Evolutionary conservation across 202 grass and related monocot genomes (phyloP).

Genomic region (Saccharum hybrid): DNA sequence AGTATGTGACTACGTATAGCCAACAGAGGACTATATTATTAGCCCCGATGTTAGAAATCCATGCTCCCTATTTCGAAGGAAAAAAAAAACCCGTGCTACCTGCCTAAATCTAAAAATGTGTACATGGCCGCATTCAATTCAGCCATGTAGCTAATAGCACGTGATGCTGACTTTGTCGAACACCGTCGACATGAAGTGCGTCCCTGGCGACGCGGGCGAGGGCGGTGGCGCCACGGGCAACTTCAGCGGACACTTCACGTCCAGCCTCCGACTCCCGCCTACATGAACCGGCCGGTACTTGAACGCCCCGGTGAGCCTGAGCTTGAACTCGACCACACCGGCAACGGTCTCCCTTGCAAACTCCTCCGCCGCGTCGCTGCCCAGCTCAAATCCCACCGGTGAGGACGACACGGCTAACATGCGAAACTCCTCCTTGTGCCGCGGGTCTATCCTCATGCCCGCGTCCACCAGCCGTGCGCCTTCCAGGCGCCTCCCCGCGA

Average conservation of each 20-base stretch:
- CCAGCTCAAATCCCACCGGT: background rate
- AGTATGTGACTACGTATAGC: too few species aligned
- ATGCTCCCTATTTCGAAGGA: too few species aligned
- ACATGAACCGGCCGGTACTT: conserved; percentile 32
- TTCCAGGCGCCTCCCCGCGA: background rate
- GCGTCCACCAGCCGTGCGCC: background rate
- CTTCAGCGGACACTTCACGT: conserved; percentile 31
- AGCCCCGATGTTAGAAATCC: too few species aligned
- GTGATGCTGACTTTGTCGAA: background rate
- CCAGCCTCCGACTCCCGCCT: conserved; percentile 4
- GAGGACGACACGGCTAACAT: background rate
- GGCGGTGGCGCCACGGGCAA: background rate
- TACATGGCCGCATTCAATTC: background rate
- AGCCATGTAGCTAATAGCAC: background rate
- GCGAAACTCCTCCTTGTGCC: background rate
- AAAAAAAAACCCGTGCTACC: too few species aligned
- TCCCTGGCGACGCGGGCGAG: background rate
- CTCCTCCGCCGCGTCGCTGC: background rate
- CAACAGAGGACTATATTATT: too few species aligned
- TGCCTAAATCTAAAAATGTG: too few species aligned
- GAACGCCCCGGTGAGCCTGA: conserved; percentile 23
- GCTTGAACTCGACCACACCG: conserved; percentile 27
- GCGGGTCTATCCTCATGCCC: background rate
- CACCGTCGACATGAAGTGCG: conserved; percentile 5
- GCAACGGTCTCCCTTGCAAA: conserved; percentile 16